Evolutionary conservation across 352 stramenopile genomes (phyloP), one percentile per base, ranked within the genome.

Genomic region (Aphanomyces invadans): DNA sequence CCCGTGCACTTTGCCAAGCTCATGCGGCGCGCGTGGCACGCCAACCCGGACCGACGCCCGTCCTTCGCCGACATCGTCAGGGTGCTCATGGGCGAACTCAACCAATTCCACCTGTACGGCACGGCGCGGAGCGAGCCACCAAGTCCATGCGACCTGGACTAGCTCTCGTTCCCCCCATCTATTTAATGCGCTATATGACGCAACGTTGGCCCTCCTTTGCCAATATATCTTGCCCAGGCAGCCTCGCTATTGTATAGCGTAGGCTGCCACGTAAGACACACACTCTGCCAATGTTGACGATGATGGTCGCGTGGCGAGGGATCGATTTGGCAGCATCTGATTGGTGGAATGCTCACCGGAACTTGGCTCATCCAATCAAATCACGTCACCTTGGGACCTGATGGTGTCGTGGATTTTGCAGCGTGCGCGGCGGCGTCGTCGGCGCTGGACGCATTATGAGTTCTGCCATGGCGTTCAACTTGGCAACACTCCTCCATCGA

Each of bases 1-100:
- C 83, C 81, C 51, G 76, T 70, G 17, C 67, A 89, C 28, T 90
- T 92, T 73, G 72, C 74, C 38, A 92, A 89, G 74, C 87, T 92
- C 74, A 92, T 92, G 83, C 76, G 78, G 29, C 80, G 80, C 15
- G 89, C 81, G 65, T 92, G 83, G 83, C 81, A 90, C 70, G 71
- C 87, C 38, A 84, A 84, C 49, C 77, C 83, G 0, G 55, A 83
- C 38, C 78, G 81, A n/a, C 78, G 83, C 26, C 83, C 81, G 0
- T 86, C 61, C 59, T 92, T 92, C 61, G 79, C 86, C 66, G 81
- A 92, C 46, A 90, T 92, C 32, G 83, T 92, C 39, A 78, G 86
- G 67, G 52, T 92, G 31, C 71, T 92, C 29, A 79, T 87, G 61
- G 86, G 87, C 62, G 83, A 92, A 62, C 67, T 92, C 21, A 65